Conservation (phyloP, 495 filamentous ascomycete genomes). For the Lophium mytilinum region DNA sequence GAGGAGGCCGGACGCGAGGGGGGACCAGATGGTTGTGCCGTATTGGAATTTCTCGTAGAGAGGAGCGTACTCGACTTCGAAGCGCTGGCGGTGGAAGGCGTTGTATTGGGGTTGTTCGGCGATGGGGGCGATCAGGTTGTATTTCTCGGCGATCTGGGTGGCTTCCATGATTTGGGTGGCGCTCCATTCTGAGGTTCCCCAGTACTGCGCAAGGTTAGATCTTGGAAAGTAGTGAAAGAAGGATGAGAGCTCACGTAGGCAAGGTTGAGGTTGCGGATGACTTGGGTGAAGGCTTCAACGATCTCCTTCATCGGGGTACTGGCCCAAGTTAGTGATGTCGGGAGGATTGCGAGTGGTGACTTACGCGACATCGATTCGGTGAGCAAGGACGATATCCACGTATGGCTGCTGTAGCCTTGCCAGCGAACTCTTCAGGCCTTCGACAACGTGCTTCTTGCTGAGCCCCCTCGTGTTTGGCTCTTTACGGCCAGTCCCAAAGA, state of each 20-base stretch:
- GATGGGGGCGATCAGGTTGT: slow-evolving; percentile 49
- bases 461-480: slow-evolving; percentile 44
- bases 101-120: slow-evolving; percentile 55
- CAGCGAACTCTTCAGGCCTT: slow-evolving; percentile 41
- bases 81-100: slow-evolving; percentile 46
- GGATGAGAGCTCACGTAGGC: slow-evolving; percentile 28
- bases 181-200: slow-evolving; percentile 50
- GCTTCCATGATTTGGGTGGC: slow-evolving; percentile 50
- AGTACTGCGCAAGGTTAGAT: slow-evolving; percentile 24
- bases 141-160: slow-evolving; percentile 46
- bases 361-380: slow-evolving; percentile 37
- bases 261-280: slow-evolving; percentile 38
- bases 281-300: slow-evolving; percentile 44
- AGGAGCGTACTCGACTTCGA: slow-evolving; percentile 41
- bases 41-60: slow-evolving; percentile 36
- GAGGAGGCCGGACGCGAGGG: slow-evolving; percentile 35
- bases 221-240: background rate
- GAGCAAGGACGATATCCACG: slow-evolving; percentile 43
- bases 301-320: slow-evolving; percentile 44
- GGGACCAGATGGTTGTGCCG: slow-evolving; percentile 38
- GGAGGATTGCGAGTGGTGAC: background rate
- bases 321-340: background rate
- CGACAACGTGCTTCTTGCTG: slow-evolving; percentile 41
- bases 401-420: slow-evolving; percentile 39
- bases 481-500: slow-evolving; percentile 40